Evolutionary conservation across 2,329 filamentous ascomycete genomes (phyloP).

Genomic region (Aspergillus clavatus): DNA sequence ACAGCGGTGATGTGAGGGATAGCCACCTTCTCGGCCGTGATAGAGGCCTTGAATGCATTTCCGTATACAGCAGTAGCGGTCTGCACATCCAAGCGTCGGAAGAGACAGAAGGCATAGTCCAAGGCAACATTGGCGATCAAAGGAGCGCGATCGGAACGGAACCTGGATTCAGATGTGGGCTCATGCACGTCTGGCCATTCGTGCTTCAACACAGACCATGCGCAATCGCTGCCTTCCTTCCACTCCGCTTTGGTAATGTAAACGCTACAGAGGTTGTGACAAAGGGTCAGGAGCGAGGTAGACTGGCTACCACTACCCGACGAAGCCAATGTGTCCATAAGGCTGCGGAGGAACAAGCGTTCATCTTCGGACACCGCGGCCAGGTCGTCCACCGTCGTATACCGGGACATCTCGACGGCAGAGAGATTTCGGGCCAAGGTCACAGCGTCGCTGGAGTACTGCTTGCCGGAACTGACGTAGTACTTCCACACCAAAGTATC

Average conservation of each 20-base stretch:
- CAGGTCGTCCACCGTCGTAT: slow-evolving; percentile 19
- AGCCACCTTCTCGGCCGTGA: slow-evolving; percentile 28
- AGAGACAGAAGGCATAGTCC: slow-evolving; percentile 31
- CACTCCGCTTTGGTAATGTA: slow-evolving; percentile 31
- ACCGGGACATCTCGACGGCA: slow-evolving; percentile 18
- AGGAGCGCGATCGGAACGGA: slow-evolving; percentile 28
- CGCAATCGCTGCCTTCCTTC: slow-evolving; percentile 24
- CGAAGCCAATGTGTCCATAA: slow-evolving; percentile 31
- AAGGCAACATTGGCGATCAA: slow-evolving; percentile 29
- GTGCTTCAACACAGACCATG: slow-evolving; percentile 29
- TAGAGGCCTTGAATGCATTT: slow-evolving; percentile 31
- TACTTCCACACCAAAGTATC: slow-evolving; percentile 33
- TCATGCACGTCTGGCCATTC: slow-evolving; percentile 30
- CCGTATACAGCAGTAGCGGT: slow-evolving; percentile 29
- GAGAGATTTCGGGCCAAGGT: slow-evolving; percentile 26
- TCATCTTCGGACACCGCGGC: slow-evolving; percentile 21
- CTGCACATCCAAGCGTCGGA: slow-evolving; percentile 29
- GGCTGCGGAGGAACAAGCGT: slow-evolving; percentile 27
- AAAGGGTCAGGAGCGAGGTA: slow-evolving; percentile 25
- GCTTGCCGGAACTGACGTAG: slow-evolving; percentile 28
- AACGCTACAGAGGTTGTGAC: slow-evolving; percentile 29
- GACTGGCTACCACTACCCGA: slow-evolving; percentile 17
- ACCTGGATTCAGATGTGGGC: slow-evolving; percentile 24
- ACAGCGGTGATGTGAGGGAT: slow-evolving; percentile 29
- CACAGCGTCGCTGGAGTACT: slow-evolving; percentile 28